A percentile compares a stretch with the other conserved stretches of the same genome.
Evolutionary conservation across 2,329 filamentous ascomycete species (phyloP).

Genomic region (Xylariaceae sp.): DNA sequence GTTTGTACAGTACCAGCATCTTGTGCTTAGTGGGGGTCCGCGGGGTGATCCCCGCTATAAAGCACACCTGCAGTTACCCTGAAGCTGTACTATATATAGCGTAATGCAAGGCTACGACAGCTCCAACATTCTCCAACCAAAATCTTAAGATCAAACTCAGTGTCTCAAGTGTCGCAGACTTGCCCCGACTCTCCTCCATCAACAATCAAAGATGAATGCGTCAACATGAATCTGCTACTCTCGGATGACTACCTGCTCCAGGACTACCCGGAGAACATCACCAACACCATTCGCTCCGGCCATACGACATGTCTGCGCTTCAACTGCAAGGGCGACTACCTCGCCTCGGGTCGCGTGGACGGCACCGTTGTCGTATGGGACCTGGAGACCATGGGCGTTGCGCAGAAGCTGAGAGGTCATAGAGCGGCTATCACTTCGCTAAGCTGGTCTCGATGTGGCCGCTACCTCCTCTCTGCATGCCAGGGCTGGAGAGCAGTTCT

Average conservation of each 20-base stretch:
- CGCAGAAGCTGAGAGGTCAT: constrained; percentile 91
- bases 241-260: constrained; percentile 69
- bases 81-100: no score
- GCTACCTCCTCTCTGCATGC: constrained; percentile 89
- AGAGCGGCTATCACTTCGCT: constrained; percentile 92
- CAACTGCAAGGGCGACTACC: constrained; percentile 91
- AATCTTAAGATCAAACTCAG: no score
- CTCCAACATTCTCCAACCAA: not conserved
- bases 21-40: not conserved
- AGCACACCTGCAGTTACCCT: no score
- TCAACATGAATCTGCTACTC: constrained; percentile 63
- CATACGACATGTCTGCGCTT: constrained; percentile 78
- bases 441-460: constrained; percentile 91
- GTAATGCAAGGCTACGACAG: not conserved
- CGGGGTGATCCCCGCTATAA: not conserved
- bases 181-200: not conserved
- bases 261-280: constrained; percentile 91
- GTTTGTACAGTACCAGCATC: no score
- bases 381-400: constrained; percentile 95
- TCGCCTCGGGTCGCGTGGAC: constrained; percentile 92
- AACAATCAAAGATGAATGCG: constrained; percentile 28
- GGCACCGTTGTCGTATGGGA: constrained; percentile 97
- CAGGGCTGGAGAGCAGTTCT: constrained; percentile 97
- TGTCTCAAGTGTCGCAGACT: not conserved
- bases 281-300: constrained; percentile 79